phyloP scores from a whole-genome alignment of 192 early-diverging fungal genomes.

The Coemansia sp. region DNA sequence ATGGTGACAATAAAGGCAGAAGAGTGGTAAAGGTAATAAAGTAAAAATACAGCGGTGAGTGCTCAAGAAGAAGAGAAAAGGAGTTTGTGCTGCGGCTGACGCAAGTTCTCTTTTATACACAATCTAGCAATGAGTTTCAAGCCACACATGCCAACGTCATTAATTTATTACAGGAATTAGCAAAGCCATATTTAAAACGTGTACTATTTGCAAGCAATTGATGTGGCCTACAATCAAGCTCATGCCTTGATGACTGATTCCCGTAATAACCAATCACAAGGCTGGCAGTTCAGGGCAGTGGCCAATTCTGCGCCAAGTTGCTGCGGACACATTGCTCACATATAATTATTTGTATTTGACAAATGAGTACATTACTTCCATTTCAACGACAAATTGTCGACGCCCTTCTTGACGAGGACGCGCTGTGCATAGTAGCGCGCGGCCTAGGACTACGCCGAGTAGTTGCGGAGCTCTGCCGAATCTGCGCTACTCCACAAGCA shows the following conservation, averaged over 20 bases:
- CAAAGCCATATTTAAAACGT: no score
- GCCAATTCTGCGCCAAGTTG: neutral
- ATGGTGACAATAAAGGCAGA: no score
- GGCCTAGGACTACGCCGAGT: constrained; percentile 78
- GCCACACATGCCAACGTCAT: no score
- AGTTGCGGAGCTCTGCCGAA: constrained; percentile 69
- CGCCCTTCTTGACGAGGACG: constrained; percentile 74
- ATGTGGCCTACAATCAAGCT: no score
- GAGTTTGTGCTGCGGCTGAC: no score
- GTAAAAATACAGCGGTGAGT: no score
- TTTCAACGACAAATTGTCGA: constrained; percentile 71
- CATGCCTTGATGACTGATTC: neutral
- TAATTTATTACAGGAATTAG: no score
- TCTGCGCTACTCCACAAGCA: constrained; percentile 66
- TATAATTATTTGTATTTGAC: neutral
- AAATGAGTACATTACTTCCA: constrained; percentile 47
- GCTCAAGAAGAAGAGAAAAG: no score
- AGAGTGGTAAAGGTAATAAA: no score
- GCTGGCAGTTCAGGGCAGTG: neutral
- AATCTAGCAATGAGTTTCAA: no score
- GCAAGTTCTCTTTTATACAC: no score
- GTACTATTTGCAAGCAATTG: no score
- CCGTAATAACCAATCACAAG: neutral
- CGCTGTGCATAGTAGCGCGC: constrained; percentile 72
- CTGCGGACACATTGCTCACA: neutral